Evolutionary conservation across 495 filamentous ascomycete species (phyloP).

Genomic region (Neurospora sp.): DNA sequence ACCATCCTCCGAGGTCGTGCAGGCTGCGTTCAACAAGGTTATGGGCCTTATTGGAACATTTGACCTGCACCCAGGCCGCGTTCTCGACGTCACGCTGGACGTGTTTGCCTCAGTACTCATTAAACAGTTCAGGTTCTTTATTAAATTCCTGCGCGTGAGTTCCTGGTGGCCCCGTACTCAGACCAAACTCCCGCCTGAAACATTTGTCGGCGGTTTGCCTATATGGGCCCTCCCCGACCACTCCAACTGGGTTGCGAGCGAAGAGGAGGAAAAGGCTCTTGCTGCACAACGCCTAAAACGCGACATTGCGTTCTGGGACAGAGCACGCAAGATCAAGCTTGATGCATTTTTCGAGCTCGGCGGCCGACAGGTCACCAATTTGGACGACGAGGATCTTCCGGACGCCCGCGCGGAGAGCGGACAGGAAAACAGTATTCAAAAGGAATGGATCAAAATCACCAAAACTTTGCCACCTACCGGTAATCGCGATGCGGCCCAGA

Average conservation of each 20-base stretch:
- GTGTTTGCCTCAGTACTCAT: constrained; percentile 34
- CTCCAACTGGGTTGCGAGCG: constrained; percentile 41
- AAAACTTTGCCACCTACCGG: constrained; percentile 73
- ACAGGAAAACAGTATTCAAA: constrained; percentile 40
- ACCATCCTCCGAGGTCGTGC: constrained; percentile 34
- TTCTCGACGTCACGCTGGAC: constrained; percentile 71
- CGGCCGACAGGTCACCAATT: constrained; percentile 43
- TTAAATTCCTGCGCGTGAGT: constrained; percentile 80
- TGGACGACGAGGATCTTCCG: constrained; percentile 36
- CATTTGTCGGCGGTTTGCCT: constrained; percentile 50
- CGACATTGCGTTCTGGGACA: constrained; percentile 72
- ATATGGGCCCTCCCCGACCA: constrained; percentile 71
- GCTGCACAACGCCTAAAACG: constrained; percentile 45
- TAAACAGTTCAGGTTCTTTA: constrained; percentile 69
- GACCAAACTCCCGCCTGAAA: constrained; percentile 20
- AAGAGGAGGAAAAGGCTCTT: constrained; percentile 52
- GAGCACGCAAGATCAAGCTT: constrained; percentile 63
- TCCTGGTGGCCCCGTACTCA: constrained; percentile 88
- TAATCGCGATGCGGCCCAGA: constrained; percentile 82
- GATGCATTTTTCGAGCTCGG: constrained; percentile 82
- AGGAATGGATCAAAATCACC: constrained; percentile 66
- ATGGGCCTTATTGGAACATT: constrained; percentile 56
- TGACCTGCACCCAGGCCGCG: constrained; percentile 66
- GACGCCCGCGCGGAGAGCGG: constrained; percentile 31
- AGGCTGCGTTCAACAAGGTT: constrained; percentile 44